phyloP scores from a whole-genome alignment of 2,329 filamentous ascomycete species.

The Diplodia intermedia region DNA sequence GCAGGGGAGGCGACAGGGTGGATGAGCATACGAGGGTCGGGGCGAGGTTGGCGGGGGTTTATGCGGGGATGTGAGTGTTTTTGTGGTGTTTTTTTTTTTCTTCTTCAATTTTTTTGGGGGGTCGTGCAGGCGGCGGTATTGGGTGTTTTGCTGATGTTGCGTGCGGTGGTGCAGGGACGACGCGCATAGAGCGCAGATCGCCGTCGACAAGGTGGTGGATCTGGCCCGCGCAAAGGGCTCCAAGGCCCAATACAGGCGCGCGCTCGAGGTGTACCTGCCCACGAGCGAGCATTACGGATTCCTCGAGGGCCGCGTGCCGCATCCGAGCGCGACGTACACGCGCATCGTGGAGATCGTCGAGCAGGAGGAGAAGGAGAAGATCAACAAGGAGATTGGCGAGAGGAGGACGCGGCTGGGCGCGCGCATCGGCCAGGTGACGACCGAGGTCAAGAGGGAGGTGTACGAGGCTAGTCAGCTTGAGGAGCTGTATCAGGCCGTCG shows the following conservation, averaged over 20 bases:
- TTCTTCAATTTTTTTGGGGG: no score
- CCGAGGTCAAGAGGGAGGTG: slow-evolving; percentile 87
- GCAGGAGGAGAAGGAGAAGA: slow-evolving; percentile 82
- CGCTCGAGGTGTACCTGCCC: slow-evolving; percentile 74
- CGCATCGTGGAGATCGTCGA: slow-evolving; percentile 85
- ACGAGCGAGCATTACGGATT: slow-evolving; percentile 79
- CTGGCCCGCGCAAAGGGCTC: slow-evolving; percentile 77
- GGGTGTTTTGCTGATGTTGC: background rate
- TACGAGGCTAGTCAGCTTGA: slow-evolving; percentile 78
- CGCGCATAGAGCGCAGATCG: slow-evolving; percentile 63
- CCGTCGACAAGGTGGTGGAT: slow-evolving; percentile 79
- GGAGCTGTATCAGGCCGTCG: slow-evolving; percentile 78
- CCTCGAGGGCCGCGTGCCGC: slow-evolving; percentile 82
- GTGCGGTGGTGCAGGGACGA: slow-evolving; percentile 57
- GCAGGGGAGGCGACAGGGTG: slow-evolving; percentile 72
- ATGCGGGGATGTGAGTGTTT: slow-evolving; percentile 64
- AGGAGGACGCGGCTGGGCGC: slow-evolving; percentile 87
- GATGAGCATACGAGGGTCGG: slow-evolving; percentile 76
- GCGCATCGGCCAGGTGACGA: slow-evolving; percentile 79
- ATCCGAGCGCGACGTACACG: slow-evolving; percentile 80
- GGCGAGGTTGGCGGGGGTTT: slow-evolving; percentile 76
- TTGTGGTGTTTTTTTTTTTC: background rate
- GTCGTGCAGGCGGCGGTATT: background rate
- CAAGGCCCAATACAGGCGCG: slow-evolving; percentile 74
- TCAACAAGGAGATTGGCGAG: slow-evolving; percentile 89